Evolutionary conservation across 768 basidiomycete species (phyloP).

Genomic region (Auriscalpium orientale): DNA sequence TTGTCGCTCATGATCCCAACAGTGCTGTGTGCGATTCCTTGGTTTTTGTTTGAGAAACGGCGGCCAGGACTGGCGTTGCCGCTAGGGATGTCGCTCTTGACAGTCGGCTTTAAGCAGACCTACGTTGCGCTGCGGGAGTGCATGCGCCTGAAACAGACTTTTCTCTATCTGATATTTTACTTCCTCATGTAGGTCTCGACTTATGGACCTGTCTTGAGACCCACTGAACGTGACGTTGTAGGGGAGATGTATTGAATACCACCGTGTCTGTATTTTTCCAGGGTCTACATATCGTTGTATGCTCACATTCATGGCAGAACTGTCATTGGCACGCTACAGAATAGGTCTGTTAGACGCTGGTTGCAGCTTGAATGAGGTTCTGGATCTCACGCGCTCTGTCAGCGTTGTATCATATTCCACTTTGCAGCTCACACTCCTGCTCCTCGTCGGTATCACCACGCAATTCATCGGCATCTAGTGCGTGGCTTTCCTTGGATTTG

Average conservation of each 20-base stretch:
- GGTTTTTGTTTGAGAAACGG: constrained; percentile 65
- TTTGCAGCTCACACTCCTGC: constrained; percentile 55
- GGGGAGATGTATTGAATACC: constrained; percentile 72
- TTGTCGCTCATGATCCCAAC: background rate
- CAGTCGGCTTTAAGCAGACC: constrained; percentile 63
- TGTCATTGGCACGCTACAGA: constrained; percentile 65
- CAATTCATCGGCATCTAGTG: constrained; percentile 68
- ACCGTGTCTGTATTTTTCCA: constrained; percentile 46
- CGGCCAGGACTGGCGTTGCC: constrained; percentile 59
- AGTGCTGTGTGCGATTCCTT: constrained; percentile 65
- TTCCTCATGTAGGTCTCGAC: constrained; percentile 54
- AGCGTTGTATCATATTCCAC: constrained; percentile 70
- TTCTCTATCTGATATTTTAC: constrained; percentile 67
- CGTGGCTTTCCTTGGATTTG: constrained; percentile 11
- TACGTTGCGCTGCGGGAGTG: constrained; percentile 58
- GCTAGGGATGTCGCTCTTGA: constrained; percentile 43
- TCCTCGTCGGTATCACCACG: constrained; percentile 58
- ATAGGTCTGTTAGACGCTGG: constrained; percentile 35
- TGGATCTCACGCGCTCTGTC: background rate
- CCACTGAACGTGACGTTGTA: constrained; percentile 16
- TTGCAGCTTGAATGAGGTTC: background rate
- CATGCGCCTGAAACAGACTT: constrained; percentile 62
- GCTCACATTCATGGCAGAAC: constrained; percentile 34
- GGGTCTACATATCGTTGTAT: background rate
- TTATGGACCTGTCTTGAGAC: background rate